Conservation (phyloP, 176 grass and related monocot species). For the Thalia dealbata region DNA sequence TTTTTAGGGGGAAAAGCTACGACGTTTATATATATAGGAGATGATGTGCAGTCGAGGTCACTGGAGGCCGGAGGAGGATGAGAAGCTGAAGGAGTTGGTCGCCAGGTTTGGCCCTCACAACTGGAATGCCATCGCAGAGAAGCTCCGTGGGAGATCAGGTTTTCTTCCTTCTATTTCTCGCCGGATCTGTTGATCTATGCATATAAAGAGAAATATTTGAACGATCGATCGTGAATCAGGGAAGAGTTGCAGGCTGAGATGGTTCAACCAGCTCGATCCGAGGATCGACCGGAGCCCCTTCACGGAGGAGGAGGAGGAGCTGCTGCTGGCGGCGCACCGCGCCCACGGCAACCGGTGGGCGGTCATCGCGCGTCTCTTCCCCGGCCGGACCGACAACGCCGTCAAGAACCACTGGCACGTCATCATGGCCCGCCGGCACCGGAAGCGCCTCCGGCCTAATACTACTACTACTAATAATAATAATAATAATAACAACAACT, state of each 20-base stretch:
- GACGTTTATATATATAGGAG: no score
- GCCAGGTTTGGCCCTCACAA: conserved; percentile 19
- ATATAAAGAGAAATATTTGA: no score
- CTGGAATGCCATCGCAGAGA: conserved; percentile 23
- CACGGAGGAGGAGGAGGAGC: conserved; percentile 18
- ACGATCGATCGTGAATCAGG: no score
- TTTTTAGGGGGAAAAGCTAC: neutral
- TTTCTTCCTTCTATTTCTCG: neutral
- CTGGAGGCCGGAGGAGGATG: conserved; percentile 14
- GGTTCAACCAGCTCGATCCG: conserved; percentile 21
- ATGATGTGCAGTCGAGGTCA: conserved; percentile 6
- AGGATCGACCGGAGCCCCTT: conserved; percentile 23
- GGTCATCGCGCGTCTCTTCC: conserved; percentile 15
- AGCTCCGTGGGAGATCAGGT: conserved; percentile 23
- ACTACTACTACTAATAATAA: no score
- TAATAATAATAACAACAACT: no score
- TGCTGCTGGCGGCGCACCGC: conserved; percentile 10
- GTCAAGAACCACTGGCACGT: conserved; percentile 26
- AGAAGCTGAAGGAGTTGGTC: conserved; percentile 10
- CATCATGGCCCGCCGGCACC: conserved; percentile 11
- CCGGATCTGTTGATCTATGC: no score
- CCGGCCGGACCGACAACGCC: conserved; percentile 16
- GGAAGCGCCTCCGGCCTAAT: neutral
- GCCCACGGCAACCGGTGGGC: conserved; percentile 21
- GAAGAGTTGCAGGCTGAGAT: conserved; percentile 20